Evolutionary conservation across 305 asterid genomes (phyloP).

Genomic region (Salvia sclarea): DNA sequence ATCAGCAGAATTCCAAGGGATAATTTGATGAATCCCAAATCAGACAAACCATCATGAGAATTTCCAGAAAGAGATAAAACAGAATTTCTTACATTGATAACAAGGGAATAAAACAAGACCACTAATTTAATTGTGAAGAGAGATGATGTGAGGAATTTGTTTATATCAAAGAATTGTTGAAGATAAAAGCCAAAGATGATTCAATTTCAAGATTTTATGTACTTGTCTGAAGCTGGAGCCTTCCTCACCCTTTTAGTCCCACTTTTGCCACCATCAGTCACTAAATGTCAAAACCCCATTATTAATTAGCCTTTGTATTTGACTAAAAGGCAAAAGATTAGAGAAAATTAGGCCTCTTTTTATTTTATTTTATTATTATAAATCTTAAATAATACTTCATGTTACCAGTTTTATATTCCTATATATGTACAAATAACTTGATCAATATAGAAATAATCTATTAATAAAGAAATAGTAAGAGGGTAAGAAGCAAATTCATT

Average conservation of each 20-base stretch:
- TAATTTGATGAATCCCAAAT: conserved; percentile 54
- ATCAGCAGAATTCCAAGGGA: conserved; percentile 52
- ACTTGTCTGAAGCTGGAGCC: conserved; percentile 45
- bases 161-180: conserved; percentile 27
- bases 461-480: not conserved
- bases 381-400: not conserved
- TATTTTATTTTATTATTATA: too few relatives aligned
- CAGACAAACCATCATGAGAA: conserved; percentile 36
- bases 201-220: conserved; percentile 40
- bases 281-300: conserved; percentile 48
- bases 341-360: not conserved
- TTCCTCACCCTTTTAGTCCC: conserved; percentile 26
- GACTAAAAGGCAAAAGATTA: conserved; percentile 25
- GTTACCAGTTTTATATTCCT: not conserved
- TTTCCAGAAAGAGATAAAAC: conserved; percentile 29
- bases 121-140: conserved; percentile 19
- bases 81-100: conserved; percentile 15
- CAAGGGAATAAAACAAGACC: conserved; percentile 31
- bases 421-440: not conserved
- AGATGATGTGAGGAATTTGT: conserved; percentile 37
- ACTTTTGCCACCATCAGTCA: conserved; percentile 39
- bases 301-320: conserved; percentile 31
- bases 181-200: conserved; percentile 26
- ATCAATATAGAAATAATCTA: not conserved
- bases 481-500: conserved; percentile 2